A percentile compares a stretch with the other conserved stretches of the same genome.
phyloP scores from a whole-genome alignment of 2,329 filamentous ascomycete species.

The Verticillium isaacii region DNA sequence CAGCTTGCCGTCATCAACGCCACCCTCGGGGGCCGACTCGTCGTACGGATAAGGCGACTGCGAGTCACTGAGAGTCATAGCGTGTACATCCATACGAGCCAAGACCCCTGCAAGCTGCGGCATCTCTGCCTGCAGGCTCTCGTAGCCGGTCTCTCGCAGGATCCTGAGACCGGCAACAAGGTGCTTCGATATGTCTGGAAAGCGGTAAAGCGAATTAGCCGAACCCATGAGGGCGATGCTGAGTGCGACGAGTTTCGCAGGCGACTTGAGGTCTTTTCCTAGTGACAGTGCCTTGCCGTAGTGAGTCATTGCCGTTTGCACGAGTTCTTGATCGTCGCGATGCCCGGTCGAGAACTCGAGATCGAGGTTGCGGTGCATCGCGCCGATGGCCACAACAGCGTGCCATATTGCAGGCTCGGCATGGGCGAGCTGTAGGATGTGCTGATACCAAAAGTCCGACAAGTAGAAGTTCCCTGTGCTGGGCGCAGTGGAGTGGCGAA shows the following conservation, averaged over 20 bases:
- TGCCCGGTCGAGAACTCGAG: neutral
- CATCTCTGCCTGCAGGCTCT: neutral
- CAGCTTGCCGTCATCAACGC: neutral
- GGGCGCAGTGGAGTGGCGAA: constrained; percentile 23
- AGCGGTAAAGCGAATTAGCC: constrained; percentile 24
- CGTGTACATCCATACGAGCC: constrained; percentile 25
- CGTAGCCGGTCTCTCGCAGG: constrained; percentile 10
- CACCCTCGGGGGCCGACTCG: neutral
- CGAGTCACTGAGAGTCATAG: constrained; percentile 26
- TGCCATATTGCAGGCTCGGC: constrained; percentile 29
- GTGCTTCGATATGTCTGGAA: constrained; percentile 24
- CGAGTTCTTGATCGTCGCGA: neutral
- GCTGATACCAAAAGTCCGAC: constrained; percentile 25
- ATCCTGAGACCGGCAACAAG: constrained; percentile 22
- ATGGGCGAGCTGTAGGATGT: constrained; percentile 27
- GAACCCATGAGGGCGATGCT: constrained; percentile 26
- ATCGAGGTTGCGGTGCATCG: constrained; percentile 22
- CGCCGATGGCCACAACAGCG: constrained; percentile 27
- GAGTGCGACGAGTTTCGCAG: constrained; percentile 20
- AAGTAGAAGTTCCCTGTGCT: constrained; percentile 21
- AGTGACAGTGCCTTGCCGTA: constrained; percentile 23
- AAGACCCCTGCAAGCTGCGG: constrained; percentile 14
- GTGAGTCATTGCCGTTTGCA: constrained; percentile 16
- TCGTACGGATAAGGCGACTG: constrained; percentile 23
- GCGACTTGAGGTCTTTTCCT: constrained; percentile 19